Percentiles rank a stretch among this genome's conserved stretches.
Conservation (phyloP, 106 monocot species). For the Dendrobium chrysotoxum region DNA sequence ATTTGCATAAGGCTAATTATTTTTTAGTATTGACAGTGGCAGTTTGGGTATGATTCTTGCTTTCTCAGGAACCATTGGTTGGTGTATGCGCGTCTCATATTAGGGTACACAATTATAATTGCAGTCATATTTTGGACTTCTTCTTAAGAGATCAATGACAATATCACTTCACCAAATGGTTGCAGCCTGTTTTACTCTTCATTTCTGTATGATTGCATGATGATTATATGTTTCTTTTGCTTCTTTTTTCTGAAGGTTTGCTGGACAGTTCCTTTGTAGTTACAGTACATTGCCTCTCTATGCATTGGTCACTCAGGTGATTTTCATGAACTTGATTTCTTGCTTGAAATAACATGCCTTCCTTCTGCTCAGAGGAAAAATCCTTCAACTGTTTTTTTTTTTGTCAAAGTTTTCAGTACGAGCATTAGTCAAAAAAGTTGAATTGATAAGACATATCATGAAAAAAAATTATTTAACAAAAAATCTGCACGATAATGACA, state of each 20-base stretch:
- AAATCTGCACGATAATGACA: too few relatives aligned
- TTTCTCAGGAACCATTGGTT: conserved; percentile 67
- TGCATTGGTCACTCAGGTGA: conserved; percentile 94
- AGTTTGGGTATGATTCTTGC: conserved; percentile 94
- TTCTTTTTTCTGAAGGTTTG: conserved; percentile 48
- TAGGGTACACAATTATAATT: conserved; percentile 52
- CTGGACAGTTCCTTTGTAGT: conserved; percentile 90
- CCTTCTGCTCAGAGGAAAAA: too few relatives aligned
- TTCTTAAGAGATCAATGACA: background rate
- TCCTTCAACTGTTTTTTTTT: too few relatives aligned
- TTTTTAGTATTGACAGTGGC: conserved; percentile 52
- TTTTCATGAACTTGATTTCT: background rate
- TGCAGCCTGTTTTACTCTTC: background rate
- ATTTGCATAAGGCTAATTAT: background rate
- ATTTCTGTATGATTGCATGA: background rate
- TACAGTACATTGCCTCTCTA: conserved; percentile 94
- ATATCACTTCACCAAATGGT: background rate
- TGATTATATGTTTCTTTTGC: background rate
- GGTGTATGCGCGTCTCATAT: conserved; percentile 72
- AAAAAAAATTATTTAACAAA: too few relatives aligned
- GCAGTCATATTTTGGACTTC: background rate
- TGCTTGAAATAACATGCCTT: too few relatives aligned
- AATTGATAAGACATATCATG: too few relatives aligned
- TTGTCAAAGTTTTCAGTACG: too few relatives aligned
- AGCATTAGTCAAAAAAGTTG: too few relatives aligned